Base-by-base conservation (phyloP, 306 rosid species). In the Dryas octopetala region DNA sequence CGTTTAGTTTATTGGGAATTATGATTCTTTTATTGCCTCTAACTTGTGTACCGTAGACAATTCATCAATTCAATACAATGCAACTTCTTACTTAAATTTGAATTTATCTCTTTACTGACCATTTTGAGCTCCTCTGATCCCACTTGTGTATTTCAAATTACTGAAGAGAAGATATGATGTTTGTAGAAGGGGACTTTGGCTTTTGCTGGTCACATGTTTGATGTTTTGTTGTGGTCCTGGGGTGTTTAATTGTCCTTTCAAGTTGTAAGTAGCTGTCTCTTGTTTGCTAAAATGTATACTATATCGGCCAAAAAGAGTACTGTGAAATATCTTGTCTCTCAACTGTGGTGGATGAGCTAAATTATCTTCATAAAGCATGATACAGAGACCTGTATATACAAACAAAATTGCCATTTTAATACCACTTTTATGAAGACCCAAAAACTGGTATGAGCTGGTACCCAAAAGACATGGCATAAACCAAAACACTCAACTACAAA, bases 11-110 rank as follows among this genome's bases (percentile, higher is more conserved):
- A 75, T 83, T 68, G 82, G 84, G 82, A 78, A 70, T 70, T 78
- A 82, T 85, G 79, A 88, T 90, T 90, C 93, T 86, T 88, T 90
- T 76, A 82, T 71, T 87, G 78, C 83, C 82, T 79, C 49, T 70
- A 74, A 76, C 63, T 80, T 62, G 66, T 82, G 88, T 86, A 71
- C 81, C 59, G 43, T 73, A 77, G 79, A 83, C 84, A 68, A 23
- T 80, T 79, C 78, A 79, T 88, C 89, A 75, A 88, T 78, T 75
- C 48, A 63, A 83, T 85, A 70, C 81, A 64, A 43, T 54, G 60
- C 26, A 16, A 19, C 64, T 62, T 51, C 63, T 7, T 48, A 9
- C 61, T 32, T 44, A 49, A 11, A 49, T 68, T 70, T 16, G 0
- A 5, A 12, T 14, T 32, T 32, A 32, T 32, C 38, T 32, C 2